Evolutionary conservation across 306 rosid species (phyloP).

Genomic region (Macrotyloma uniflorum): DNA sequence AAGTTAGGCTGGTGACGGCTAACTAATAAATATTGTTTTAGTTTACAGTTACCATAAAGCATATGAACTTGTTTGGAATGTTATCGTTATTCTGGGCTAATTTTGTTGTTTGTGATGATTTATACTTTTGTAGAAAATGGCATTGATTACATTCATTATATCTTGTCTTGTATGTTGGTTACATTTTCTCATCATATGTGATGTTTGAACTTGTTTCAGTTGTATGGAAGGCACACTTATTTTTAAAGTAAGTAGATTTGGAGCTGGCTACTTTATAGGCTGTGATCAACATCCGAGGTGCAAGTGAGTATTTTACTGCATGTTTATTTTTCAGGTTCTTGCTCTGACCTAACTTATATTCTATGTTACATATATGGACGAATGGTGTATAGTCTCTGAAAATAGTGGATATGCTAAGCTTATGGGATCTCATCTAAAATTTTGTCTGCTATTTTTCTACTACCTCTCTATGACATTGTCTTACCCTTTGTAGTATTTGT

Average conservation of each 20-base stretch:
- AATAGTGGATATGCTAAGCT: not conserved
- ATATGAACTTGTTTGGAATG: constrained; percentile 3
- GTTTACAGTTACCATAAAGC: too few species aligned
- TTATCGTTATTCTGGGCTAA: not conserved
- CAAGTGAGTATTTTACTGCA: constrained; percentile 74
- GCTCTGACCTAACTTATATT: constrained; percentile 15
- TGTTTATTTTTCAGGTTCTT: not conserved
- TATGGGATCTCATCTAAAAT: constrained; percentile 3
- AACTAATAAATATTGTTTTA: too few species aligned
- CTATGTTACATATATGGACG: not conserved
- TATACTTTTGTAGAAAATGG: constrained; percentile 23
- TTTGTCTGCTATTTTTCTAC: not conserved
- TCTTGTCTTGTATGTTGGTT: constrained; percentile 8
- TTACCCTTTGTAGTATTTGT: constrained; percentile 2
- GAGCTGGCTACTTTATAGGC: constrained; percentile 91
- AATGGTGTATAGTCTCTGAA: not conserved
- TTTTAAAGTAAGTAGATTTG: constrained; percentile 92
- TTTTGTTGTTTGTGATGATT: constrained; percentile 12
- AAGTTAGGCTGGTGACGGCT: too few species aligned
- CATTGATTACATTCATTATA: constrained; percentile 6
- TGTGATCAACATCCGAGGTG: constrained; percentile 96
- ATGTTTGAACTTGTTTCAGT: constrained; percentile 59
- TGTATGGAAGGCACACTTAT: constrained; percentile 83
- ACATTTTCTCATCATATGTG: constrained; percentile 32
- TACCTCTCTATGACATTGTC: not conserved